Evolutionary conservation across 768 basidiomycete species (phyloP).

Genomic region (Sporobolomyces roseus): DNA sequence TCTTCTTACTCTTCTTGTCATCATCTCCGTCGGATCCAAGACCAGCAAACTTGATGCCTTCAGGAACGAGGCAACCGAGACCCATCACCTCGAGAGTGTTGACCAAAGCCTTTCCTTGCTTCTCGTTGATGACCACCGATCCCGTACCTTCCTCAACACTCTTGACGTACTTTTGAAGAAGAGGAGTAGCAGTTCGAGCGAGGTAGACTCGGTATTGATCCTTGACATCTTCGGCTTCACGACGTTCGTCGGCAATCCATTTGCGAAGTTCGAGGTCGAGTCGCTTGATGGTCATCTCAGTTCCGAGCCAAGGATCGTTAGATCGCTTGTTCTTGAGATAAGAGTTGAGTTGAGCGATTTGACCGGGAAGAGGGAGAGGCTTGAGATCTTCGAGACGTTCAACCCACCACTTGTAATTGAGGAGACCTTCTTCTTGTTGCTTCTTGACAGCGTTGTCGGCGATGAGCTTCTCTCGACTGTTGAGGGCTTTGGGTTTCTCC

Average conservation of each 20-base stretch:
- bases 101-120: conserved; percentile 50
- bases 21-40: conserved; percentile 13
- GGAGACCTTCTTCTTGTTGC: conserved; percentile 33
- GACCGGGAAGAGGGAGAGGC: conserved; percentile 48
- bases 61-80: conserved; percentile 30
- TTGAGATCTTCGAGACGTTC: conserved; percentile 54
- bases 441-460: conserved; percentile 42
- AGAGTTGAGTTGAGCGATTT: conserved; percentile 49
- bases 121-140: conserved; percentile 50
- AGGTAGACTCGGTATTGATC: conserved; percentile 56
- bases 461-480: conserved; percentile 48
- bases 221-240: conserved; percentile 50
- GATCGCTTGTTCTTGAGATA: conserved; percentile 55
- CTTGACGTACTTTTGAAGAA: conserved; percentile 49
- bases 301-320: conserved; percentile 52
- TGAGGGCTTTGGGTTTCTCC: conserved; percentile 49
- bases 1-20: conserved; percentile 33
- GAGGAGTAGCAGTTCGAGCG: conserved; percentile 49
- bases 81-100: conserved; percentile 38
- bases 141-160: conserved; percentile 42
- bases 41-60: conserved; percentile 29
- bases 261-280: conserved; percentile 56
- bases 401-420: conserved; percentile 56
- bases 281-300: conserved; percentile 58
- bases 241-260: conserved; percentile 57